Evolutionary conservation across 169 alveolate genomes (phyloP).

Genomic region (Plasmodium coatneyi): DNA sequence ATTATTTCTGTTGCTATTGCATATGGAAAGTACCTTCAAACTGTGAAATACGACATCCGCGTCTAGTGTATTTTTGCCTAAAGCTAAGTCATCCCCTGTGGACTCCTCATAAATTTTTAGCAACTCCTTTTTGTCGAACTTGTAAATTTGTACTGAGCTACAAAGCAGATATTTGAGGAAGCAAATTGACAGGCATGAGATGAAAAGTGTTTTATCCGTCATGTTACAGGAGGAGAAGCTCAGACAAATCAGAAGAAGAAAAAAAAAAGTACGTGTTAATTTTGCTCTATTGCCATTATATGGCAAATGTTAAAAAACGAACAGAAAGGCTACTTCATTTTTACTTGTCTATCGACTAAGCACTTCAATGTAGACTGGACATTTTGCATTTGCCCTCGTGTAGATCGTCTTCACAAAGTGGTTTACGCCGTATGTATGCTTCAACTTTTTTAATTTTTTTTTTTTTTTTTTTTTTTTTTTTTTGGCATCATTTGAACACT

Average conservation of each 20-base stretch:
- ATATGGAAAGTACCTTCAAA: slow-evolving; percentile 14
- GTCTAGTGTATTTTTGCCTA: neutral
- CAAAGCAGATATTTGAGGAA: slow-evolving; percentile 7
- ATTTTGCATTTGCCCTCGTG: neutral
- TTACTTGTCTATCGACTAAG: neutral
- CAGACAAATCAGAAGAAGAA: neutral
- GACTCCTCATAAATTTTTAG: slow-evolving; percentile 16
- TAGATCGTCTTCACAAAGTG: neutral
- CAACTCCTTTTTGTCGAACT: slow-evolving; percentile 21
- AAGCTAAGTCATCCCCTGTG: neutral
- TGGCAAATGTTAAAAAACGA: neutral
- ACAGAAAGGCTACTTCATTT: neutral
- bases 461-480: neutral
- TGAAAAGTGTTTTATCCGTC: neutral
- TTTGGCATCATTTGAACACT: neutral
- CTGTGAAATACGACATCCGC: slow-evolving; percentile 1
- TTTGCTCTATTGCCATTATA: neutral
- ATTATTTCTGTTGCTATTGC: slow-evolving; percentile 6
- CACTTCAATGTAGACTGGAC: neutral
- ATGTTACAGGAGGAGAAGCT: neutral
- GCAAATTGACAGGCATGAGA: neutral
- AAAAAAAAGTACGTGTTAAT: neutral
- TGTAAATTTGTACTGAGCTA: neutral
- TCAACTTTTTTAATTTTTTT: neutral
- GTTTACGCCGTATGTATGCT: neutral